phyloP scores from a whole-genome alignment of 768 basidiomycete species.

The Podaxis rugospora region DNA sequence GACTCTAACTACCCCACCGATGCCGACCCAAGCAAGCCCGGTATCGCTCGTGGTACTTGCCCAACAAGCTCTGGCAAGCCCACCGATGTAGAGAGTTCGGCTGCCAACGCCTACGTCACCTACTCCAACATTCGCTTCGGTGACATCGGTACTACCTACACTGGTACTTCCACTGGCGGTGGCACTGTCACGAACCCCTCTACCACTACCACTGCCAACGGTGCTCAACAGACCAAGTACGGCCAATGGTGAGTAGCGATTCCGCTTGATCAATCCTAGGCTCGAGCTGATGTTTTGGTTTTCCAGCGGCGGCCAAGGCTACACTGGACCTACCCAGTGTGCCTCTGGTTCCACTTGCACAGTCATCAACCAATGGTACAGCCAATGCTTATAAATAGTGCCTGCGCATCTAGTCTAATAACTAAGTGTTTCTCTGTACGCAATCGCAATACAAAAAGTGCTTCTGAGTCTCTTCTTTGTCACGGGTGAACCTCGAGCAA shows the following conservation, averaged over 20 bases:
- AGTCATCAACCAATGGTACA: neutral
- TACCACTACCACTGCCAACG: neutral
- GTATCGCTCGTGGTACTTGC: slow-evolving; percentile 48
- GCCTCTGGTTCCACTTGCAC: neutral
- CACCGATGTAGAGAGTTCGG: slow-evolving; percentile 34
- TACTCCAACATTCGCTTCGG: slow-evolving; percentile 56
- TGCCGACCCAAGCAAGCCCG: slow-evolving; percentile 28
- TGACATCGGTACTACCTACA: slow-evolving; percentile 41
- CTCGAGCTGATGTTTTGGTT: neutral
- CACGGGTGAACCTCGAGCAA: neutral
- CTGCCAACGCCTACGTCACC: slow-evolving; percentile 38
- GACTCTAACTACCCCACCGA: slow-evolving; percentile 41
- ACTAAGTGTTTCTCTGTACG: neutral
- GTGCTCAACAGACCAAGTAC: neutral
- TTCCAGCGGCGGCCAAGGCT: neutral
- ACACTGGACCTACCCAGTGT: neutral
- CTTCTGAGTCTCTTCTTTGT: neutral
- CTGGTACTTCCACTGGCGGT: slow-evolving; percentile 13
- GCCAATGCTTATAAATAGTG: neutral
- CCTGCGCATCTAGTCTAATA: neutral
- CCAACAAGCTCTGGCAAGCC: slow-evolving; percentile 43
- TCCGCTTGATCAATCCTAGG: neutral
- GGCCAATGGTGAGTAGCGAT: neutral
- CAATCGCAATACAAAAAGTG: neutral
- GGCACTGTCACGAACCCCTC: neutral